Evolutionary conservation across 345 rosid species (phyloP).

Genomic region (Luvunga scandens): DNA sequence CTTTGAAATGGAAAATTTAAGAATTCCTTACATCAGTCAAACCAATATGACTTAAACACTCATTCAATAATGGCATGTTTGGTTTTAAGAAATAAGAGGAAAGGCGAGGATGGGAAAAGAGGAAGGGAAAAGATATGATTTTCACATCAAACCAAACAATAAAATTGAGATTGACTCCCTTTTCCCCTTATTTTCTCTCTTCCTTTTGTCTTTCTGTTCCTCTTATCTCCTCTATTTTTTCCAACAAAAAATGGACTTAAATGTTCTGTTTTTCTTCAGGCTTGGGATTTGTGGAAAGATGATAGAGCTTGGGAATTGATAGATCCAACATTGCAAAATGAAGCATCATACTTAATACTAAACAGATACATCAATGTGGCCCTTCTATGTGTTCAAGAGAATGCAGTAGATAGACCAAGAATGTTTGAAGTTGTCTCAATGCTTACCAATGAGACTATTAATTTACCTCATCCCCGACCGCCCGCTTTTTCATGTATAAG

Average conservation of each 20-base stretch:
- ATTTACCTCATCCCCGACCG: constrained; percentile 16
- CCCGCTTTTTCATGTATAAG: constrained; percentile 20
- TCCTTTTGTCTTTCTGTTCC: too few relatives aligned
- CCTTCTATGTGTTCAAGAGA: constrained; percentile 25
- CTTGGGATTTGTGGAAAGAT: constrained; percentile 31
- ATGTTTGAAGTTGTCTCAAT: constrained; percentile 24
- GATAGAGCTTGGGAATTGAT: constrained; percentile 15
- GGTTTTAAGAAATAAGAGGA: too few relatives aligned
- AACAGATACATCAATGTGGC: constrained; percentile 14
- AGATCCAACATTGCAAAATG: constrained; percentile 8
- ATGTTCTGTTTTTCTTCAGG: constrained; percentile 13
- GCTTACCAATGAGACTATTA: constrained; percentile 18
- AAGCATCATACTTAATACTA: background rate
- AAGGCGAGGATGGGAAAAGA: too few relatives aligned
- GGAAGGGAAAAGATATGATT: too few relatives aligned
- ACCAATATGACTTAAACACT: too few relatives aligned
- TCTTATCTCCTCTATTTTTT: too few relatives aligned
- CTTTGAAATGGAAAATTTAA: too few relatives aligned
- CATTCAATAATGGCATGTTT: too few relatives aligned
- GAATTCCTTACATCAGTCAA: too few relatives aligned
- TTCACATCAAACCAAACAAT: too few relatives aligned
- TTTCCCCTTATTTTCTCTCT: too few relatives aligned
- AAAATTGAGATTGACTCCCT: too few relatives aligned
- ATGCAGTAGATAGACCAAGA: constrained; percentile 24
- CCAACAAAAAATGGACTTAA: background rate